These are phyloP conservation scores for Elsinoe arachidis DNA, from an alignment of 2,329 filamentous ascomycete species.

Conservation along the genomic window DNA sequence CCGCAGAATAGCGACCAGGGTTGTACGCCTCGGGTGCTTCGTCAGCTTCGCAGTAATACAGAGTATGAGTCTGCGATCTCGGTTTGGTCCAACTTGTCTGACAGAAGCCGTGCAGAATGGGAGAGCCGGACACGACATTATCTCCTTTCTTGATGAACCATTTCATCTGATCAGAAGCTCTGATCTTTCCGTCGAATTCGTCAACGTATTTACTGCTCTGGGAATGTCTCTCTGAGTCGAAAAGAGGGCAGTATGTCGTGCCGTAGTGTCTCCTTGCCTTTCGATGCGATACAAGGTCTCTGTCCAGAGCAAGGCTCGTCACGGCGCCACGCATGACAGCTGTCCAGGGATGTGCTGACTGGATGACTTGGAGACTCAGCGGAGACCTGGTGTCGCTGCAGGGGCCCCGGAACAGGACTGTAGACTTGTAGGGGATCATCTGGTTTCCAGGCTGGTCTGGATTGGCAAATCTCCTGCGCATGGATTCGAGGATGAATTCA, in stretches of 20 bases:
- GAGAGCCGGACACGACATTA: neutral
- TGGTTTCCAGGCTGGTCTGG: neutral
- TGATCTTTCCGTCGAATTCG: constrained; percentile 72
- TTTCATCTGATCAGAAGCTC: constrained; percentile 76
- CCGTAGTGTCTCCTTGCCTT: constrained; percentile 14
- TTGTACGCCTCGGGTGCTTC: too few relatives aligned
- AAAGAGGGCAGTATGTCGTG: constrained; percentile 27
- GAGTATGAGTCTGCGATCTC: too few relatives aligned
- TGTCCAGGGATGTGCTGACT: constrained; percentile 65
- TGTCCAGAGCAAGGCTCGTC: constrained; percentile 66
- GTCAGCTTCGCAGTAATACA: too few relatives aligned
- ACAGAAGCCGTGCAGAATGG: neutral
- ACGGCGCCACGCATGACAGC: constrained; percentile 71
- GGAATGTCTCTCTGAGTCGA: constrained; percentile 65
- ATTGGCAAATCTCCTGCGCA: constrained; percentile 58
- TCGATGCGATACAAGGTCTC: constrained; percentile 22
- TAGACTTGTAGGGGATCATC: constrained; percentile 26
- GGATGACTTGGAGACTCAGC: constrained; percentile 65
- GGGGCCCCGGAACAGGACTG: too few relatives aligned
- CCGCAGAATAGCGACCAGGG: too few relatives aligned
- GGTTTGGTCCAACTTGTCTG: too few relatives aligned
- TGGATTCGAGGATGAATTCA: constrained; percentile 57
- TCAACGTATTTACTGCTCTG: constrained; percentile 70
- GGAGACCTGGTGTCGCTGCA: too few relatives aligned
- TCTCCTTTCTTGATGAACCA: constrained; percentile 55